A percentile compares a stretch with the other conserved stretches of the same genome.
phyloP scores from a whole-genome alignment of 352 stramenopile species.

The Achlya hypogyna region DNA sequence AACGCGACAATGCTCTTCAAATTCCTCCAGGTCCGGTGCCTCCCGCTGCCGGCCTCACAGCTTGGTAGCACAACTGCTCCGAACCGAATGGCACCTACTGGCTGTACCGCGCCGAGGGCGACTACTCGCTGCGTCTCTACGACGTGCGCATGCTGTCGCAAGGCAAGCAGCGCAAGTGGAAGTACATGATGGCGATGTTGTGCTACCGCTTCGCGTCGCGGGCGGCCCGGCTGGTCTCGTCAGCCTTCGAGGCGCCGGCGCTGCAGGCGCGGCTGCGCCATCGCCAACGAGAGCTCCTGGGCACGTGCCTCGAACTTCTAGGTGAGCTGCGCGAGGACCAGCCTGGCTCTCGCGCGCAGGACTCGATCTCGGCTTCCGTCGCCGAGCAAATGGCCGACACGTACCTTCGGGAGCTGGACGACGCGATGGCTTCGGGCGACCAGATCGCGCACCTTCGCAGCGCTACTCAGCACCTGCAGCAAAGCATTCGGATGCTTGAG shows the following conservation, averaged over 20 bases:
- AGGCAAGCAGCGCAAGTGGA: conserved; percentile 82
- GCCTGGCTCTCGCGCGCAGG: conserved; percentile 45
- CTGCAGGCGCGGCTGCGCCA: conserved; percentile 58
- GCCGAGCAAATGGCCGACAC: conserved; percentile 75
- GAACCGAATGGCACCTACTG: conserved; percentile 78
- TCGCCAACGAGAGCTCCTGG: conserved; percentile 63
- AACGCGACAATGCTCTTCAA: conserved; percentile 81
- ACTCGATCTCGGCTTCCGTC: conserved; percentile 69
- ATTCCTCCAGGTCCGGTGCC: conserved; percentile 46
- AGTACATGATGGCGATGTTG: conserved; percentile 87
- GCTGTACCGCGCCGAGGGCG: conserved; percentile 71
- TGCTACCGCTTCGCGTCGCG: conserved; percentile 78
- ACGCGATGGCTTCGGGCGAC: neutral
- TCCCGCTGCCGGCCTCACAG: neutral
- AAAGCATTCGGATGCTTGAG: conserved; percentile 67
- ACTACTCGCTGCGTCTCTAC: conserved; percentile 68
- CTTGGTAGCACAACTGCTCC: conserved; percentile 48
- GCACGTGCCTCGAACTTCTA: conserved; percentile 64
- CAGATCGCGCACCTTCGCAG: conserved; percentile 30
- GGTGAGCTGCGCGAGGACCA: conserved; percentile 45
- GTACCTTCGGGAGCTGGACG: conserved; percentile 44
- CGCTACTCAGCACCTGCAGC: conserved; percentile 50
- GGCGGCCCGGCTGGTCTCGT: conserved; percentile 52
- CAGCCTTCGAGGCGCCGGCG: conserved; percentile 38
- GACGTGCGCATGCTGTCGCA: conserved; percentile 75